A percentile compares a stretch with the other conserved stretches of the same genome.
These are phyloP conservation scores for Pelargonium citronellum DNA, from an alignment of 441 rosid genomes.

Conservation along the genomic window DNA sequence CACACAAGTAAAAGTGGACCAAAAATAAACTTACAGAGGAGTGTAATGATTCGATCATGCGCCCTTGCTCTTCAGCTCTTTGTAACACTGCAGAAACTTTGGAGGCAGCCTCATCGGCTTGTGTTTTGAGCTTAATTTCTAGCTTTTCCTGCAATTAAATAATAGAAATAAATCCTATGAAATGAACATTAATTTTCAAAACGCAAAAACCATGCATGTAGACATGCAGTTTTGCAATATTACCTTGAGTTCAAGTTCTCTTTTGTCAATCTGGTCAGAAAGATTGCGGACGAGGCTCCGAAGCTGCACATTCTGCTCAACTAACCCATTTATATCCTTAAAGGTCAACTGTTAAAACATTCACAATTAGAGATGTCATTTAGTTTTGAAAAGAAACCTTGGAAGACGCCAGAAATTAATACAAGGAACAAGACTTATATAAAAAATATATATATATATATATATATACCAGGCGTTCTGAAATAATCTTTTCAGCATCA, in stretches of 20 bases:
- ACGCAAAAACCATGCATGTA: neutral
- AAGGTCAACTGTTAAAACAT: conserved; percentile 61
- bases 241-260: conserved; percentile 83
- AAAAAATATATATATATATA: conserved; percentile 7
- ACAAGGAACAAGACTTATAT: neutral
- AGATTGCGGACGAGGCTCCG: conserved; percentile 83
- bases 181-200: conserved; percentile 8
- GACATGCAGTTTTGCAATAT: conserved; percentile 2
- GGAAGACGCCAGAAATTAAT: neutral
- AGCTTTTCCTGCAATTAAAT: conserved; percentile 53
- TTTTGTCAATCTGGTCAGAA: conserved; percentile 66
- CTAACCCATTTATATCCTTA: conserved; percentile 90
- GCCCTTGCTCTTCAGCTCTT: conserved; percentile 92
- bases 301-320: conserved; percentile 94
- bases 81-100: conserved; percentile 77
- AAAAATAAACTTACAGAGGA: conserved; percentile 56
- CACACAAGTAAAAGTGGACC: conserved; percentile 7
- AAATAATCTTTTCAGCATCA: conserved; percentile 66
- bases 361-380: conserved; percentile 18
- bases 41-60: conserved; percentile 90
- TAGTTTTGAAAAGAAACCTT: neutral
- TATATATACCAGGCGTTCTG: conserved; percentile 63
- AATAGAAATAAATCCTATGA: neutral
- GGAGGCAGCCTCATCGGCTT: conserved; percentile 71
- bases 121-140: conserved; percentile 65